A percentile compares a stretch with the other conserved stretches of the same genome.
These are phyloP conservation scores for Neurospora tetrasperma DNA, from an alignment of 495 filamentous ascomycete species.

Conservation along the genomic window DNA sequence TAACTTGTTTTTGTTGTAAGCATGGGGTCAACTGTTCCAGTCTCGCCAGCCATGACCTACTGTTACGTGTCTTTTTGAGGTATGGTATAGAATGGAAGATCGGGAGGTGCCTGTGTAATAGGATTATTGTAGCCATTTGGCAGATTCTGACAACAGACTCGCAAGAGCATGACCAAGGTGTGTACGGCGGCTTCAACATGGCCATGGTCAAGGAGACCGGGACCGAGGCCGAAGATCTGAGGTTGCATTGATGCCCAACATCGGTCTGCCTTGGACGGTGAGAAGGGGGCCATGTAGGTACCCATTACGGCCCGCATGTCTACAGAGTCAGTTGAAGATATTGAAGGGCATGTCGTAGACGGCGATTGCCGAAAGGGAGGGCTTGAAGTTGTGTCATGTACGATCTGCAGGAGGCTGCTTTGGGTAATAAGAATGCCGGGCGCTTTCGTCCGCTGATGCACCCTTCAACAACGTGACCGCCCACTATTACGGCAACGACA, in stretches of 20 bases:
- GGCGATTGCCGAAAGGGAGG: conserved; percentile 4
- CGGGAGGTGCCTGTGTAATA: background rate
- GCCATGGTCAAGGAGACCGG: background rate
- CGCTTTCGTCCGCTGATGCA: conserved; percentile 8
- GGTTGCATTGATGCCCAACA: conserved; percentile 11
- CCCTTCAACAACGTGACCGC: background rate
- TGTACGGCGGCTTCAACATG: background rate
- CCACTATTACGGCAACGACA: background rate
- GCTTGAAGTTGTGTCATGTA: conserved; percentile 2
- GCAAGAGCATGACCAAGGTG: background rate
- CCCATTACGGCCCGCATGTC: conserved; percentile 1
- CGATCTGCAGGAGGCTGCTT: background rate
- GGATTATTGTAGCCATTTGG: background rate
- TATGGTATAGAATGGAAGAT: background rate
- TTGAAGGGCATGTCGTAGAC: background rate
- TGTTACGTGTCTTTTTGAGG: background rate
- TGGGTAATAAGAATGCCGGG: conserved; percentile 8
- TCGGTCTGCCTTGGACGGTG: background rate
- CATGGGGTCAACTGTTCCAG: background rate
- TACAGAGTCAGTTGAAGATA: background rate
- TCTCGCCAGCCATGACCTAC: background rate
- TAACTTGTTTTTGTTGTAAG: background rate
- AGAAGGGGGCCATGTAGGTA: conserved; percentile 1
- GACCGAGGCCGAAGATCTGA: conserved; percentile 7
- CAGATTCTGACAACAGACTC: background rate